Conservation (phyloP, 163 green algal species). For the Picocystis sp. region DNA sequence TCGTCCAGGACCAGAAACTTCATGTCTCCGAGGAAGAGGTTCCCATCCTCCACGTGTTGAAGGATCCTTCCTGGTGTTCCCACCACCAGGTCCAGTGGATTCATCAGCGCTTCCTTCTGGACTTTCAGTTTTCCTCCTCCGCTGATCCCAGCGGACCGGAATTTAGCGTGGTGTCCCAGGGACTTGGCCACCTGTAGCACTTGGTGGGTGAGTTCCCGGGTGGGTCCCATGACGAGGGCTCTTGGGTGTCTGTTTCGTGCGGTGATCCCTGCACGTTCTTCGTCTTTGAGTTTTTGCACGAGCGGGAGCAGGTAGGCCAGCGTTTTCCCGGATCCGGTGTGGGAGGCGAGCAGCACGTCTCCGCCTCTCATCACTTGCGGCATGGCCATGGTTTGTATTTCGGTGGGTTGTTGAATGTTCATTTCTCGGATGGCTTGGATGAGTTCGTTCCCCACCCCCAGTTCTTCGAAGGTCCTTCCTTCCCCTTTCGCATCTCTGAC, state of each 20-base stretch:
- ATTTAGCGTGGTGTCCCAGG: constrained; percentile 65
- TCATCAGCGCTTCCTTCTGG: constrained; percentile 40
- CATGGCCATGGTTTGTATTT: constrained; percentile 21
- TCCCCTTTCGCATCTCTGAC: no score
- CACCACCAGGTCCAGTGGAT: constrained; percentile 73
- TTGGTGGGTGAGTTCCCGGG: constrained; percentile 85
- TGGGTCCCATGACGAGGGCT: constrained; percentile 74
- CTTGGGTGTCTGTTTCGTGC: constrained; percentile 46
- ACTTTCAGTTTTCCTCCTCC: constrained; percentile 23
- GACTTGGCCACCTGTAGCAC: constrained; percentile 56
- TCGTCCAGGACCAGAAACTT: constrained; percentile 76
- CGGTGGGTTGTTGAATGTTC: constrained; percentile 9
- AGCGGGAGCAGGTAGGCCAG: constrained; percentile 66
- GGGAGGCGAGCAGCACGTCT: constrained; percentile 22
- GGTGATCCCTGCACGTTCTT: constrained; percentile 19
- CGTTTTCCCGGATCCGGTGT: constrained; percentile 60
- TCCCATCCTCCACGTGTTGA: constrained; percentile 46
- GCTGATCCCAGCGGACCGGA: constrained; percentile 45
- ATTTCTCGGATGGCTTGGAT: constrained; percentile 3
- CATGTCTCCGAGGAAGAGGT: constrained; percentile 43
- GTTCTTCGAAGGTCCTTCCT: neutral
- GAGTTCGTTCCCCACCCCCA: neutral
- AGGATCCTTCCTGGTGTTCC: constrained; percentile 65
- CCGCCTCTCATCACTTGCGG: constrained; percentile 10
- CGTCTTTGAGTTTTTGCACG: constrained; percentile 41